Evolutionary conservation across 2,329 filamentous ascomycete genomes (phyloP), one percentile per base, ranked within the genome.

Genomic region (Cercospora citrullina): DNA sequence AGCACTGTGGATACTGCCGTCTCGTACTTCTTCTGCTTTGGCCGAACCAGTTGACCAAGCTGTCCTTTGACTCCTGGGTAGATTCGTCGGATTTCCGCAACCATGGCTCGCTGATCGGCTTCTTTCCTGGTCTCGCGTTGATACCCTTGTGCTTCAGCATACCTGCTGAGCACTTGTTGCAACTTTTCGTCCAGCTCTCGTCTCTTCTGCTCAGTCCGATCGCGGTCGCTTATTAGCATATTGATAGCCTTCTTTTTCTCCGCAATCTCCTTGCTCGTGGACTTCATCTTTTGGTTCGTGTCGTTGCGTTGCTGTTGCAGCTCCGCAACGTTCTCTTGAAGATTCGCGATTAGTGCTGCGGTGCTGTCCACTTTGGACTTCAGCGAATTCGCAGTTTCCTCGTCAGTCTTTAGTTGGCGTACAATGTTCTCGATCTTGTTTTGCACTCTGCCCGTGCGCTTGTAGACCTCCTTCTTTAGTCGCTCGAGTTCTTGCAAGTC

Each of bases 21-120:
- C 71, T 95, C 92, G 76, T 90, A 99, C 79, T 97, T 98, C 81
- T 96, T 97, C 81, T 97, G 93, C 80, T 97, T 98, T 1, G 95
- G 94, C 72, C 92, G 94, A 82, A 95, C 97, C 51, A 99, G 87
- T 72, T 97, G 93, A 70, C 93, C 92, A 57, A 98, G 88, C 57
- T 94, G 90, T 21, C 95, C 95, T 72, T 92, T 92, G 55, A 99
- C 94, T 58, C 94, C 94, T 1, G 93, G 92, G 74, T 93, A 97
- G 71, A 97, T 91, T 63, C 93, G 90, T 79, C 96, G 97, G 75
- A 99, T 84, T 33, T 92, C 90, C 10, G 90, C 89, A 36, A 98
- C 90, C 76, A 92, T 91, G 77, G 97, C 94, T 75, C 92, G 93
- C 75, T 90, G 89, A 68, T 89, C 86, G 28, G 87, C 82, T 76